Percentiles rank a stretch among this genome's conserved stretches.
Evolutionary conservation across 1,284 basidiomycete species (phyloP).

Genomic region (Boletus austroedulis): DNA sequence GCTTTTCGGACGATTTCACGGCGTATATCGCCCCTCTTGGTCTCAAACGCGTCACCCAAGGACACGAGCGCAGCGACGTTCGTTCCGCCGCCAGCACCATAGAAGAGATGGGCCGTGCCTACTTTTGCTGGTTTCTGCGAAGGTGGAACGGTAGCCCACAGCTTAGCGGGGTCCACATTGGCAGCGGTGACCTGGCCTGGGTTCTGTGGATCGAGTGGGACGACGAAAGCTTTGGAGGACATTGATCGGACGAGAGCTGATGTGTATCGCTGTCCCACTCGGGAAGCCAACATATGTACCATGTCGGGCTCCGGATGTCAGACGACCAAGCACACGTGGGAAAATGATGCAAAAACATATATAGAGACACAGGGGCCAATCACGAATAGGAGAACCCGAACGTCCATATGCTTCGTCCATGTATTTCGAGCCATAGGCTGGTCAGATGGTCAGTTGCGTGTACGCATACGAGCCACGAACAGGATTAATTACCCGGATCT

Average conservation of each 20-base stretch:
- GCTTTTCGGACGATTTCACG: conserved; percentile 65
- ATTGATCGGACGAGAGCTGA: conserved; percentile 30
- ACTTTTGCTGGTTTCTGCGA: conserved; percentile 53
- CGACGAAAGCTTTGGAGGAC: conserved; percentile 42
- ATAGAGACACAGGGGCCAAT: not conserved
- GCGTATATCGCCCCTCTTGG: conserved; percentile 48
- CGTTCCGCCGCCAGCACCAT: conserved; percentile 42
- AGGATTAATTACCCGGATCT: not conserved
- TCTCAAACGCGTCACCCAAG: conserved; percentile 57
- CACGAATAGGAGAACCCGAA: no score
- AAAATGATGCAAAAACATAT: not conserved
- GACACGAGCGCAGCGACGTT: conserved; percentile 56
- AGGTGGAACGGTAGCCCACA: conserved; percentile 45
- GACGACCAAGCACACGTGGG: not conserved
- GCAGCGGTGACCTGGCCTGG: conserved; percentile 26
- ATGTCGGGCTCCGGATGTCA: conserved; percentile 25
- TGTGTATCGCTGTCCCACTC: conserved; percentile 20
- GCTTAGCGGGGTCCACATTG: conserved; percentile 35
- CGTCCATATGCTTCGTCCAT: not conserved
- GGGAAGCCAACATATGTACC: conserved; percentile 21
- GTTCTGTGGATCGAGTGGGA: conserved; percentile 43
- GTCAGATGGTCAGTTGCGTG: not conserved
- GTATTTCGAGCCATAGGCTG: not conserved
- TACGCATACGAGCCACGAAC: not conserved
- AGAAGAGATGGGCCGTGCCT: conserved; percentile 66